Percentiles rank a stretch among this genome's conserved stretches.
Evolutionary conservation across 331 rosid genomes (phyloP).

Genomic region (Telfairia occidentalis): DNA sequence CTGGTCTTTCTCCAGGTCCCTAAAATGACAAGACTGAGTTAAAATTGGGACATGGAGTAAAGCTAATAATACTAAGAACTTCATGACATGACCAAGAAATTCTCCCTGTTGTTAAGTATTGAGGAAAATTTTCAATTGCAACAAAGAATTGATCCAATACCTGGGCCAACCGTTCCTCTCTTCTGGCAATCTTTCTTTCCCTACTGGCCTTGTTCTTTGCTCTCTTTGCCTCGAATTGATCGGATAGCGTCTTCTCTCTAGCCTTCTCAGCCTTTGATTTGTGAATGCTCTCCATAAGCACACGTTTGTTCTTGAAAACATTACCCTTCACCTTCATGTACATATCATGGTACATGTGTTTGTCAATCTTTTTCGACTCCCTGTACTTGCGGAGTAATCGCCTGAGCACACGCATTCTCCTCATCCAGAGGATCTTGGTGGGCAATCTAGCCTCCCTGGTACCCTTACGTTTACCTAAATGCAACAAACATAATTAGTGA

Average conservation of each 20-base stretch:
- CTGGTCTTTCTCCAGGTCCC: conserved; percentile 71
- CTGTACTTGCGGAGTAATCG: conserved; percentile 61
- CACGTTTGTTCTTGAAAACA: conserved; percentile 92
- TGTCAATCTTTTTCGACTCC: conserved; percentile 9
- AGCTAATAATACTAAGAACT: background rate
- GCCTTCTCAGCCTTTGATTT: conserved; percentile 97
- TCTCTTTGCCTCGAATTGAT: conserved; percentile 89
- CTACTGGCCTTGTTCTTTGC: conserved; percentile 47
- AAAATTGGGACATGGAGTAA: background rate
- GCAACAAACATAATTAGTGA: background rate
- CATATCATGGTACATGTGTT: conserved; percentile 89
- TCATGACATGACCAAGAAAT: background rate
- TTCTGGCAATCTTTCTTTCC: conserved; percentile 4
- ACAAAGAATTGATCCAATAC: background rate
- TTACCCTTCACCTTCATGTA: conserved; percentile 98
- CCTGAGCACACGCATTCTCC: conserved; percentile 95
- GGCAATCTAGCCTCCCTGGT: conserved; percentile 98
- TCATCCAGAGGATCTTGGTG: conserved; percentile 91
- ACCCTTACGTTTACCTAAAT: conserved; percentile 83
- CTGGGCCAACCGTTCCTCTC: conserved; percentile 31
- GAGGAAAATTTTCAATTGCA: background rate
- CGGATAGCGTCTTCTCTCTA: conserved; percentile 86
- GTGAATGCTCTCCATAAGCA: conserved; percentile 93
- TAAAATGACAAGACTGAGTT: conserved; percentile 5
- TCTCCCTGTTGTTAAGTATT: background rate